A percentile compares a stretch with the other conserved stretches of the same genome.
Conservation (phyloP, 2,329 filamentous ascomycete genomes). For the Thelonectria olida region DNA sequence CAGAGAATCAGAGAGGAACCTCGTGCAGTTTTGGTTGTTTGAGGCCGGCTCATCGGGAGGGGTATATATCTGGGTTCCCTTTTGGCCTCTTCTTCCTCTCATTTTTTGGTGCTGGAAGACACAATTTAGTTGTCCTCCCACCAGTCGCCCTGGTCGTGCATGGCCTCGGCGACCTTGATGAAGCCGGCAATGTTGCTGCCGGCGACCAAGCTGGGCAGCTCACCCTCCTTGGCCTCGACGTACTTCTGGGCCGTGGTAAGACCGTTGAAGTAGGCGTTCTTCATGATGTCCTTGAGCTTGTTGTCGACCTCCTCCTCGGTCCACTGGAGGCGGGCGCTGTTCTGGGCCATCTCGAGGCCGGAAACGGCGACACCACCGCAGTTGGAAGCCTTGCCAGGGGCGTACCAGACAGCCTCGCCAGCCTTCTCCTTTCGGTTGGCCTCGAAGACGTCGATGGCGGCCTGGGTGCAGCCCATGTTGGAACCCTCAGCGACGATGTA, state of each 20-base stretch:
- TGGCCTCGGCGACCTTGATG: slow-evolving; percentile 93
- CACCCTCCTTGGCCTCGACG: slow-evolving; percentile 78
- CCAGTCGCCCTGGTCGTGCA: slow-evolving; percentile 98
- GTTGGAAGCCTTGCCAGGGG: slow-evolving; percentile 96
- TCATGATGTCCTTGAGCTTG: slow-evolving; percentile 95
- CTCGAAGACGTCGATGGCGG: slow-evolving; percentile 94
- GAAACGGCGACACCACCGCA: slow-evolving; percentile 97
- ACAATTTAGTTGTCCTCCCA: slow-evolving; percentile 54
- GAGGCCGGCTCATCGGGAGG: slow-evolving; percentile 35
- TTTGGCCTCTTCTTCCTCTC: slow-evolving; percentile 16
- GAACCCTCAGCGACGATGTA: slow-evolving; percentile 94
- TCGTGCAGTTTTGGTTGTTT: slow-evolving; percentile 25
- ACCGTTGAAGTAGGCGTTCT: slow-evolving; percentile 89
- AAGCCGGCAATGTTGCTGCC: slow-evolving; percentile 98
- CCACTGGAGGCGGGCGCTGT: slow-evolving; percentile 88
- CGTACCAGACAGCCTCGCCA: slow-evolving; percentile 86
- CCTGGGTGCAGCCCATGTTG: slow-evolving; percentile 99
- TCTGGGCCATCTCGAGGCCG: slow-evolving; percentile 99
- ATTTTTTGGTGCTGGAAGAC: background rate
- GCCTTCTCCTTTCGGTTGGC: slow-evolving; percentile 76
- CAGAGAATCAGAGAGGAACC: slow-evolving; percentile 20
- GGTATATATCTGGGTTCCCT: slow-evolving; percentile 22
- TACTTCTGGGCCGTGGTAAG: slow-evolving; percentile 91
- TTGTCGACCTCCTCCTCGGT: slow-evolving; percentile 88
- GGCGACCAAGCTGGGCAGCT: slow-evolving; percentile 89